A percentile compares a stretch with the other conserved stretches of the same genome.
These are phyloP conservation scores for Scheffersomyces cryptocercus DNA, from an alignment of 1,139 yeast genomes.

Conservation along the genomic window DNA sequence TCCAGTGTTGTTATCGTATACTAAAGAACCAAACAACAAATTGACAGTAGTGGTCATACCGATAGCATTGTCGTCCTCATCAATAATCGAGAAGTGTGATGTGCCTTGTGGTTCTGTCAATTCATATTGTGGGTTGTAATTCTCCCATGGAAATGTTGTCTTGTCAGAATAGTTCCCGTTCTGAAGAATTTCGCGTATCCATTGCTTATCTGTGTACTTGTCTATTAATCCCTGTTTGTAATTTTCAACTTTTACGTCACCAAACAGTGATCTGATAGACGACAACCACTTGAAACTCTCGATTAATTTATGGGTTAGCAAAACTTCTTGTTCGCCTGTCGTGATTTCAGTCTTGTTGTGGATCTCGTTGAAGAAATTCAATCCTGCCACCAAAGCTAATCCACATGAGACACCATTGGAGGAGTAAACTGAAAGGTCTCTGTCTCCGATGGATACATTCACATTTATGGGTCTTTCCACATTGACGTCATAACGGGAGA, in stretches of 20 bases:
- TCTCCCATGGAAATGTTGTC: constrained; percentile 65
- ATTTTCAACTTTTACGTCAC: constrained; percentile 47
- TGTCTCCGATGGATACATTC: constrained; percentile 33
- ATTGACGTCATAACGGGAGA: constrained; percentile 56
- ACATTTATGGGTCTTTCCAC: constrained; percentile 58
- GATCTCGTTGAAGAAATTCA: constrained; percentile 49
- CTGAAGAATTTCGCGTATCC: constrained; percentile 53
- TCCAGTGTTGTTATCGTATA: constrained; percentile 82
- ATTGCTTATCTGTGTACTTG: constrained; percentile 39
- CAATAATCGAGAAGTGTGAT: constrained; percentile 79
- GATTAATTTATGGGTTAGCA: constrained; percentile 65
- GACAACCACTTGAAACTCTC: constrained; percentile 96
- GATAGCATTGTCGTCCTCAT: constrained; percentile 70
- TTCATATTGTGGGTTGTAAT: constrained; percentile 78
- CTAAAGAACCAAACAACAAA: constrained; percentile 75
- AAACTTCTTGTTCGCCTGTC: constrained; percentile 35
- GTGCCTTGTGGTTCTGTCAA: constrained; percentile 83
- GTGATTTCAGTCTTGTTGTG: constrained; percentile 1
- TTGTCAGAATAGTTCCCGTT: constrained; percentile 50
- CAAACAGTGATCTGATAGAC: constrained; percentile 77
- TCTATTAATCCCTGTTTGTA: constrained; percentile 26
- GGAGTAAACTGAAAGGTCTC: constrained; percentile 57
- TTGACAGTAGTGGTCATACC: constrained; percentile 91
- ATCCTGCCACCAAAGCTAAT: constrained; percentile 73
- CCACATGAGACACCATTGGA: constrained; percentile 85